These are phyloP conservation scores for Leccinum uliginosum DNA, from an alignment of 768 basidiomycete species.

Conservation along the genomic window DNA sequence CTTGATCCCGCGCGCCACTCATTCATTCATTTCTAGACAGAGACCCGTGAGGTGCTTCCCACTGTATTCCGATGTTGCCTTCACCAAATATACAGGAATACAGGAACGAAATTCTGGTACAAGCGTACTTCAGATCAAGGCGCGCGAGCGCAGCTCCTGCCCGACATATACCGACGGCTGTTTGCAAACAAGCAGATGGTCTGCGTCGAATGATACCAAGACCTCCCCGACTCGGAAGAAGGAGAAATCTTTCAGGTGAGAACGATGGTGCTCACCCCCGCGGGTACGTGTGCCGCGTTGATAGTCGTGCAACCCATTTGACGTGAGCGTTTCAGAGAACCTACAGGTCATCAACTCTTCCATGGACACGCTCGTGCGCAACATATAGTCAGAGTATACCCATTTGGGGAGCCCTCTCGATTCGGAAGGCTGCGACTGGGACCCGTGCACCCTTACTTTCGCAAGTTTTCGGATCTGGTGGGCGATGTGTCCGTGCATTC, in stretches of 20 bases:
- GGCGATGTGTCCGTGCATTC: too few species aligned
- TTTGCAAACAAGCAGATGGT: constrained; percentile 76
- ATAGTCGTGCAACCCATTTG: too few species aligned
- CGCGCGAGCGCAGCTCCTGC: constrained; percentile 37
- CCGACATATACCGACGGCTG: constrained; percentile 49
- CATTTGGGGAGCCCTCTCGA: too few species aligned
- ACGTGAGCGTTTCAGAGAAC: too few species aligned
- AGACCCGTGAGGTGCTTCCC: constrained; percentile 38
- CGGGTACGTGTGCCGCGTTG: too few species aligned
- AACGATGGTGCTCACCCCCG: background rate
- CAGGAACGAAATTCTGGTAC: constrained; percentile 50
- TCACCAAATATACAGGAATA: constrained; percentile 7
- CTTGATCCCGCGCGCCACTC: background rate
- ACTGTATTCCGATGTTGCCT: too few species aligned
- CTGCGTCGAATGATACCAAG: constrained; percentile 75
- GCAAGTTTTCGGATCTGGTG: too few species aligned
- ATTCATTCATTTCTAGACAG: constrained; percentile 26
- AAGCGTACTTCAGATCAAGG: constrained; percentile 23
- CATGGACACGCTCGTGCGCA: too few species aligned
- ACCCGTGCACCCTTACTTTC: too few species aligned
- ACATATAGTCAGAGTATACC: too few species aligned
- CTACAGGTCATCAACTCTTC: too few species aligned
- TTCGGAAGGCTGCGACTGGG: too few species aligned
- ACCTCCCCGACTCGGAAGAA: constrained; percentile 52
- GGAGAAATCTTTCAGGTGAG: constrained; percentile 71